Percentiles rank a stretch among this genome's conserved stretches.
Conservation (phyloP, 2,329 filamentous ascomycete genomes). For the Sporothrix curviconia region DNA sequence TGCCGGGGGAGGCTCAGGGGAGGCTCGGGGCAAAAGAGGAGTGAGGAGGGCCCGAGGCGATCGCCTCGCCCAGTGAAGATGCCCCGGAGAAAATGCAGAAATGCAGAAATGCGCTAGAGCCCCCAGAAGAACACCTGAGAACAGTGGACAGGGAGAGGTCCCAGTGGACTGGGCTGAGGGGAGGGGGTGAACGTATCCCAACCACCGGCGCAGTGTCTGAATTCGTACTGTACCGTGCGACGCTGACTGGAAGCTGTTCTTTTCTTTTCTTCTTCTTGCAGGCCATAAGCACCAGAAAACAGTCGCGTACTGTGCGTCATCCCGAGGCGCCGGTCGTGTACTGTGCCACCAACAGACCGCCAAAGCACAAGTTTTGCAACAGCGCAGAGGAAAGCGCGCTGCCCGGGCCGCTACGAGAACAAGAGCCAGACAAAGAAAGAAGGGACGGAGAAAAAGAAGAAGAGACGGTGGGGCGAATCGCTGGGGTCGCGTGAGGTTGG, state of each 20-base stretch:
- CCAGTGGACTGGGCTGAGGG: background rate
- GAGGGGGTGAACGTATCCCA: conserved; percentile 1
- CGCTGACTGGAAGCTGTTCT: background rate
- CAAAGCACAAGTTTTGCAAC: too few relatives aligned
- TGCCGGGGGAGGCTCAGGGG: too few relatives aligned
- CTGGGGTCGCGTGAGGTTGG: too few relatives aligned
- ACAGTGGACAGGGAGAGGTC: background rate
- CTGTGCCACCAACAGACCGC: too few relatives aligned
- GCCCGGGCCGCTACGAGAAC: conserved; percentile 1
- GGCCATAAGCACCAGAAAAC: too few relatives aligned
- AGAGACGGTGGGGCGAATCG: too few relatives aligned
- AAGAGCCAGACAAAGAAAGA: too few relatives aligned
- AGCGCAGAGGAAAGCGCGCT: background rate
- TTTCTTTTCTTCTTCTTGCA: too few relatives aligned
- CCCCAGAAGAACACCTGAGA: background rate
- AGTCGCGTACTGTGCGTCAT: too few relatives aligned
- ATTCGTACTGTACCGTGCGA: background rate
- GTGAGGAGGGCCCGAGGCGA: background rate
- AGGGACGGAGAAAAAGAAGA: background rate
- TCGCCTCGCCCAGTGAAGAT: background rate
- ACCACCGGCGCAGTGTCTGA: background rate
- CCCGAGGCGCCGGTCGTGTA: too few relatives aligned
- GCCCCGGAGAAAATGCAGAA: background rate
- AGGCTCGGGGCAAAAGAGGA: too few relatives aligned
- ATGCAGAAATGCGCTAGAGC: background rate